Evolutionary conservation across 106 monocot species (phyloP), one percentile per base, ranked within the genome.

Genomic region (Cymbidium sinense): DNA sequence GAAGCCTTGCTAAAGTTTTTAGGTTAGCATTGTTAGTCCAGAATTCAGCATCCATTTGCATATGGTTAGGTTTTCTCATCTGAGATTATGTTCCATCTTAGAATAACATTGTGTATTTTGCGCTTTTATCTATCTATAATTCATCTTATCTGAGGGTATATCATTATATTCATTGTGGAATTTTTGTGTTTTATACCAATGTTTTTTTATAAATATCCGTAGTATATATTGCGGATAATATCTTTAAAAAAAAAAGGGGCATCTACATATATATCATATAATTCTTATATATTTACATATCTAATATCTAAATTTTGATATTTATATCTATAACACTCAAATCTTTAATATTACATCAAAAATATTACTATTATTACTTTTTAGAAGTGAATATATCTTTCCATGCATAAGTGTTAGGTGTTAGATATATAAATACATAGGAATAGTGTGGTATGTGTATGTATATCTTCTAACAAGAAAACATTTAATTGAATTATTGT

Each of bases 401-500:
- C n/a, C n/a, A n/a, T n/a, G n/a, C n/a, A n/a, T n/a, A n/a, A n/a
- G n/a, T n/a, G n/a, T n/a, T n/a, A n/a, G n/a, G n/a, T n/a, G n/a
- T n/a, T n/a, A n/a, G n/a, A n/a, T n/a, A n/a, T n/a, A n/a, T n/a
- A n/a, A n/a, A n/a, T n/a, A n/a, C n/a, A n/a, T n/a, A n/a, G n/a
- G n/a, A n/a, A n/a, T n/a, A n/a, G n/a, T n/a, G n/a, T n/a, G n/a
- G n/a, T n/a, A n/a, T n/a, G n/a, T n/a, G n/a, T n/a, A n/a, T n/a
- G n/a, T n/a, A n/a, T n/a, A n/a, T n/a, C n/a, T n/a, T n/a, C n/a
- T n/a, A n/a, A n/a, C n/a, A 65, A 7, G 64, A 65, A 34, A 25
- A 70, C 12, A 34, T 70, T 70, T 70, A n/a, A 33, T 70, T 70
- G 34, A 18, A 35, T 64, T 70, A 33, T 70, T 70, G 70, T 70